Conservation (phyloP, 148 eudicot species). For the Fagopyrum tataricum region DNA sequence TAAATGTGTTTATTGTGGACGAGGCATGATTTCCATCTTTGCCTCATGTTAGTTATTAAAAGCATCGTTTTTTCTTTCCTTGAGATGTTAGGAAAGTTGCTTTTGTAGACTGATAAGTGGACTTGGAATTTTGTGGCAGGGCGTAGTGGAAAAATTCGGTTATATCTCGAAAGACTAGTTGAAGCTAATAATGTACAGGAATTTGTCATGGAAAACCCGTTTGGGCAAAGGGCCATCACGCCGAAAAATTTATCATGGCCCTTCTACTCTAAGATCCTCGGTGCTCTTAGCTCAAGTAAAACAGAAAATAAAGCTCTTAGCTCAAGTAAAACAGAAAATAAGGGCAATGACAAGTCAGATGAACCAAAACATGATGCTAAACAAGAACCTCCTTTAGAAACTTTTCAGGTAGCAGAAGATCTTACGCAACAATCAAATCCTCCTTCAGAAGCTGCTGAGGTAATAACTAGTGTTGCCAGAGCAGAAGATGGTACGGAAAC, state of each 20-base stretch:
- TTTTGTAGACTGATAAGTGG: background rate
- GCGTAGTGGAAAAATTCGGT: slow-evolving; percentile 51
- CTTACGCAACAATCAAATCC: background rate
- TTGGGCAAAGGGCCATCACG: slow-evolving; percentile 66
- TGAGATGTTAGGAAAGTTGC: background rate
- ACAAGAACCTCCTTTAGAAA: background rate
- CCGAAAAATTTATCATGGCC: slow-evolving; percentile 34
- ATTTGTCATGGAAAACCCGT: slow-evolving; percentile 54
- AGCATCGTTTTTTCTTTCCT: background rate
- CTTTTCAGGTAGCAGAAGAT: background rate
- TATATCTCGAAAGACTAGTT: slow-evolving; percentile 55
- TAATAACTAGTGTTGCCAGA: no score
- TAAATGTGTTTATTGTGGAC: background rate
- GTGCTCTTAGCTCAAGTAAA: background rate
- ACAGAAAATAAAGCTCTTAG: background rate
- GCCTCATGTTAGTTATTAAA: background rate
- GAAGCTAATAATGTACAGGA: slow-evolving; percentile 50
- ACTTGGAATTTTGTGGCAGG: slow-evolving; percentile 29
- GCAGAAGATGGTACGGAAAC: no score
- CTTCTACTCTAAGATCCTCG: slow-evolving; percentile 46
- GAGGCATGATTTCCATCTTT: background rate
- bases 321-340: background rate
- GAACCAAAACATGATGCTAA: background rate
- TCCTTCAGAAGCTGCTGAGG: no score
- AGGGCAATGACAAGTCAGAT: background rate